These are phyloP conservation scores for Aegilops umbellulata DNA, from an alignment of 176 grass and related monocot genomes.

Conservation along the genomic window DNA sequence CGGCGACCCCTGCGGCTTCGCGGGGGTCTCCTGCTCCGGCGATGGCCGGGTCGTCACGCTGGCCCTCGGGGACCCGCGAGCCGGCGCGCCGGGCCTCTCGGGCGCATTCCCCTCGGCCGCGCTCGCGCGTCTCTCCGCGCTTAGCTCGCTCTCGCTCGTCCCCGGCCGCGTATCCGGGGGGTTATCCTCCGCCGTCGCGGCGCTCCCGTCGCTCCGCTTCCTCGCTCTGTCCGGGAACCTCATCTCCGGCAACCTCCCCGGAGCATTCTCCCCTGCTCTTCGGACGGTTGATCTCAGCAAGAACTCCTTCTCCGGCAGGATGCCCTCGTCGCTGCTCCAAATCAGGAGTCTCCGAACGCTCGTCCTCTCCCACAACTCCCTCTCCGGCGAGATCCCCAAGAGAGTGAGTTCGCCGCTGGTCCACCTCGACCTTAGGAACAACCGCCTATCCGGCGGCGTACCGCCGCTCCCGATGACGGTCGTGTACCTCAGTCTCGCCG, in stretches of 20 bases:
- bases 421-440: slow-evolving; percentile 65
- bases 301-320: slow-evolving; percentile 47
- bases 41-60: slow-evolving; percentile 51
- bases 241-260: slow-evolving; percentile 44
- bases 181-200: slow-evolving; percentile 33
- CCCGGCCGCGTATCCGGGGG: slow-evolving; percentile 53
- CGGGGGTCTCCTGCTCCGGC: slow-evolving; percentile 52
- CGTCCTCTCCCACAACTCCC: slow-evolving; percentile 61
- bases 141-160: slow-evolving; percentile 64
- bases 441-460: slow-evolving; percentile 43
- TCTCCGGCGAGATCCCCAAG: slow-evolving; percentile 37
- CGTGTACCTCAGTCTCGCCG: slow-evolving; percentile 62
- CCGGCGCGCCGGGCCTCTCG: slow-evolving; percentile 50
- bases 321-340: slow-evolving; percentile 45
- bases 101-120: slow-evolving; percentile 37
- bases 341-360: slow-evolving; percentile 44
- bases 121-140: slow-evolving; percentile 37
- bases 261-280: slow-evolving; percentile 37
- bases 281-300: slow-evolving; percentile 65
- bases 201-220: slow-evolving; percentile 57
- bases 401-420: slow-evolving; percentile 34
- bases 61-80: slow-evolving; percentile 69
- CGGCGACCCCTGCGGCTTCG: slow-evolving; percentile 64
- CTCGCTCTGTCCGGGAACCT: slow-evolving; percentile 62
- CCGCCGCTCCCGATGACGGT: slow-evolving; percentile 55